Evolutionary conservation across 257 asterid genomes (phyloP), one percentile per base, ranked within the genome.

Genomic region (Cordia subcordata): DNA sequence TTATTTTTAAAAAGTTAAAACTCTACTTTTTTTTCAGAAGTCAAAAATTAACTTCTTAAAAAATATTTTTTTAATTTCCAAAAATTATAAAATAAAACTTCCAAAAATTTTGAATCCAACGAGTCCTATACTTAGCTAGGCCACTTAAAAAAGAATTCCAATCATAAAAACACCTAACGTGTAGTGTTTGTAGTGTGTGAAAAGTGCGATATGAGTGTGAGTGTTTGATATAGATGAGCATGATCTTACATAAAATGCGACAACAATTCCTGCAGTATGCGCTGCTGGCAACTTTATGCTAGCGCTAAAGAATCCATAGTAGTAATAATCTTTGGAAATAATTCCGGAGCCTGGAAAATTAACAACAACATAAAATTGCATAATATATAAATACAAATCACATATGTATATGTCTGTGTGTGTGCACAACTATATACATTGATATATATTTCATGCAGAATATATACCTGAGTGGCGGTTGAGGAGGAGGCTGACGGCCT

Each of bases 261-360:
- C 96, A 63, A 82, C 91, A 38, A 88, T 73, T 53, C 96, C 98
- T 4, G 98, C 96, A 1, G 96, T 81, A 45, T 84, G 74, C 54
- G 71, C 66, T 20, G 95, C 75, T 12, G 98, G 98, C 88, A 91
- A 73, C 84, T 86, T 91, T 49, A 91, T 84, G 60, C 68, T 68
- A 61, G 96, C 94, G 67, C 98, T 91, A 70, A 88, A 91, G 87
- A 85, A 91, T 16, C 96, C 98, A 70, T 85, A 79, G 65, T 80
- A 76, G 81, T 84, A 88, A 79, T 91, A 91, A 73, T 86, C 96
- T 0, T 84, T 69, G 12, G 96, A 91, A 38, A 88, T 85, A 21
- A 91, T 75, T 13, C 98, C 98, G 9, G 98, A 88, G 4, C 98
- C 98, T 91, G 80, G 53, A 58, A 40, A 74, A 58, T 15, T 15